phyloP scores from a whole-genome alignment of 768 basidiomycete species.

The Mycena belliarum region DNA sequence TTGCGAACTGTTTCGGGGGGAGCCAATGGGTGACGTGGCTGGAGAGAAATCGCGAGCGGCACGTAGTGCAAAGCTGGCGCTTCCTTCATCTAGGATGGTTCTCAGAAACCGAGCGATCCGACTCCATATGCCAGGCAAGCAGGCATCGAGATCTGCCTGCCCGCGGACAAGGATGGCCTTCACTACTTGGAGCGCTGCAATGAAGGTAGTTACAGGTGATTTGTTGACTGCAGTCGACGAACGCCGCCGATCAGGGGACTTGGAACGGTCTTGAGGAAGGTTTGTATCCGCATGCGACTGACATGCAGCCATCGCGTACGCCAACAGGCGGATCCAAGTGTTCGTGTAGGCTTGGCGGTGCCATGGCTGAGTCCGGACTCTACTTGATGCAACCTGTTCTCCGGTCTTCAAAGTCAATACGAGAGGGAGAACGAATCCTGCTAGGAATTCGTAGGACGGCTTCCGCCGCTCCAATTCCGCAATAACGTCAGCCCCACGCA shows the following conservation, averaged over 20 bases:
- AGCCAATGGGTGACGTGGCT: conserved; percentile 51
- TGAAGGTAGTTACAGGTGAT: conserved; percentile 41
- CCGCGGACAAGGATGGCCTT: conserved; percentile 69
- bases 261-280: conserved; percentile 43
- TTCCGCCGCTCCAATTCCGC: conserved; percentile 54
- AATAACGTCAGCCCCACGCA: conserved; percentile 55
- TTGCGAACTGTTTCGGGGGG: conserved; percentile 49
- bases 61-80: conserved; percentile 58
- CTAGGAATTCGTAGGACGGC: conserved; percentile 62
- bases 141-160: conserved; percentile 55
- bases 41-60: conserved; percentile 41
- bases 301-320: conserved; percentile 58
- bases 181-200: conserved; percentile 63
- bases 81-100: conserved; percentile 55
- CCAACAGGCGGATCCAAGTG: conserved; percentile 64
- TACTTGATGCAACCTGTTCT: conserved; percentile 42
- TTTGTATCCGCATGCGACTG: conserved; percentile 32
- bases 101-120: conserved; percentile 58
- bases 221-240: conserved; percentile 23
- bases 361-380: conserved; percentile 43
- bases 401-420: conserved; percentile 54
- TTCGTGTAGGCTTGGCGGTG: conserved; percentile 46
- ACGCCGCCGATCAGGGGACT: conserved; percentile 43
- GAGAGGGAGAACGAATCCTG: conserved; percentile 65
- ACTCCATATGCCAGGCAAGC: conserved; percentile 62